phyloP scores from a whole-genome alignment of 164 flowering plant species.

The Akebia trifoliata region DNA sequence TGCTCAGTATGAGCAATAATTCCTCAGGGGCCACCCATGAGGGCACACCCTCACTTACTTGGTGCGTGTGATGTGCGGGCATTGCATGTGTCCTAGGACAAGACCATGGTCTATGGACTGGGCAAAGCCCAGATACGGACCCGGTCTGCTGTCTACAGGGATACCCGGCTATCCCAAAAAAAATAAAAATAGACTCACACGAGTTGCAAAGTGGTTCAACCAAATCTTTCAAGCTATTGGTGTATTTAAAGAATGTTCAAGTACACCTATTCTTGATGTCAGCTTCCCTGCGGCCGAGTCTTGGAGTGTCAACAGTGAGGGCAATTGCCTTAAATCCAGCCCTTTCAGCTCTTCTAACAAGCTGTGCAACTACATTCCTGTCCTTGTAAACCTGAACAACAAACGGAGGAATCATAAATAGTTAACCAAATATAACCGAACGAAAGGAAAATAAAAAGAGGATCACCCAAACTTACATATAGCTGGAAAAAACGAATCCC shows the following conservation, averaged over 20 bases:
- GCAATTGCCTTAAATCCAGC: conserved; percentile 96
- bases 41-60: no score
- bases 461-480: conserved; percentile 46
- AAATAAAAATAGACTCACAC: not conserved
- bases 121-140: no score
- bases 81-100: no score
- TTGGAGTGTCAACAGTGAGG: conserved; percentile 89
- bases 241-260: not conserved
- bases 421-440: not conserved
- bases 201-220: not conserved
- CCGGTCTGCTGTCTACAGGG: no score
- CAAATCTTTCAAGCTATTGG: not conserved
- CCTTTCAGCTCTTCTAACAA: conserved; percentile 88
- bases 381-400: conserved; percentile 65
- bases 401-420: not conserved
- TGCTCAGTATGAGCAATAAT: no score
- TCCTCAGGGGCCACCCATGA: no score
- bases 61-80: no score
- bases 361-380: conserved; percentile 73
- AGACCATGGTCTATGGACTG: no score
- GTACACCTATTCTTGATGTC: conserved; percentile 87
- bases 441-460: not conserved
- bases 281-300: conserved; percentile 89
- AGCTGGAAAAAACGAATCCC: conserved; percentile 93
- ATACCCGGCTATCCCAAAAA: not conserved